These are phyloP conservation scores for Meyerozyma elateridarum DNA, from an alignment of 1,139 yeast species.

Conservation along the genomic window DNA sequence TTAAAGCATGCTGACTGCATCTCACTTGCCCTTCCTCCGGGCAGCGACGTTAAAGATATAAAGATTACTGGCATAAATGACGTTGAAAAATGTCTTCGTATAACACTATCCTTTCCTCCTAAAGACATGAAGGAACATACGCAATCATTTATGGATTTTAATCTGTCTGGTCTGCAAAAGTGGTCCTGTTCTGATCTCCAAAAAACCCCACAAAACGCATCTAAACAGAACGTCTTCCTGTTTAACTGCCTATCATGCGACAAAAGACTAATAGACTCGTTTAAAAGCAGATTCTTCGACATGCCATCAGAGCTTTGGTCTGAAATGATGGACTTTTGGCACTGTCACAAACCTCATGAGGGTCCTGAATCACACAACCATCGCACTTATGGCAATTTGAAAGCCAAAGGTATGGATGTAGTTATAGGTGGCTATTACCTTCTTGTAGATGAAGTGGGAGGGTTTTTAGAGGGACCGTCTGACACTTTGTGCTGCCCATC, in stretches of 20 bases:
- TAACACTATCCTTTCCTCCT: constrained; percentile 7
- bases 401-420: constrained; percentile 40
- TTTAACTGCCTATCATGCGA: constrained; percentile 34
- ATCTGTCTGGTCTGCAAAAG: constrained; percentile 14
- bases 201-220: constrained; percentile 24
- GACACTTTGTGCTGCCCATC: constrained; percentile 19
- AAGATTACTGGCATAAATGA: constrained; percentile 5
- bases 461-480: too few relatives aligned
- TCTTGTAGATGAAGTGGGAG: constrained; percentile 29
- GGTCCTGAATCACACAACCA: constrained; percentile 14
- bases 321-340: constrained; percentile 97
- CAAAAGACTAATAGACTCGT: constrained; percentile 23
- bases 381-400: constrained; percentile 33
- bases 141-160: constrained; percentile 19
- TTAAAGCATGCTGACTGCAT: neutral
- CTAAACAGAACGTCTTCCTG: constrained; percentile 22
- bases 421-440: constrained; percentile 60
- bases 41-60: neutral
- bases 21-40: neutral
- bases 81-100: neutral
- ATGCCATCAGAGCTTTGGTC: constrained; percentile 94
- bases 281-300: constrained; percentile 39
- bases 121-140: constrained; percentile 9
- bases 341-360: constrained; percentile 81
- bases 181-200: constrained; percentile 42